Conservation (phyloP, 2,329 filamentous ascomycete genomes). For the Colletotrichum sp. region DNA sequence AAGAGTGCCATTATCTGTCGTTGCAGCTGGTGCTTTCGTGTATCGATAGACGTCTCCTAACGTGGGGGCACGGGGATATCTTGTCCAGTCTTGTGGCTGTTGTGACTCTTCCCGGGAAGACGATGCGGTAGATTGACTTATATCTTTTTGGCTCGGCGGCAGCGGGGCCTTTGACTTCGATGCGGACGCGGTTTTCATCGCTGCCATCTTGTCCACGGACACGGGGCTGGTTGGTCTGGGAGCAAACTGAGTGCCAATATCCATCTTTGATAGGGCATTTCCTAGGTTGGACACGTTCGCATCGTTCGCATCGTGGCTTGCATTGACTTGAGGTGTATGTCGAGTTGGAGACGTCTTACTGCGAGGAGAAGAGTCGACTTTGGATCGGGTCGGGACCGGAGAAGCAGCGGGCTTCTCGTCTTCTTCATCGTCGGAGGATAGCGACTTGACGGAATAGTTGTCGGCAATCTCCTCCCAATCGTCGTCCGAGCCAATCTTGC, state of each 20-base stretch:
- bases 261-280: accelerated
- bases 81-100: background rate
- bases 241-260: background rate
- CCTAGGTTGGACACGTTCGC: accelerated
- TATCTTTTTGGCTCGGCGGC: background rate
- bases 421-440: constrained; percentile 26
- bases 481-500: constrained; percentile 19
- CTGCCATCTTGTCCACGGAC: background rate
- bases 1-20: background rate
- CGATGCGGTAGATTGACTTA: background rate
- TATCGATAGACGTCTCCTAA: background rate
- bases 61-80: background rate
- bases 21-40: background rate
- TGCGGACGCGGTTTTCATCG: background rate
- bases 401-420: background rate
- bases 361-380: background rate
- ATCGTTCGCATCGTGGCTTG: background rate
- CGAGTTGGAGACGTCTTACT: background rate
- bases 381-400: background rate
- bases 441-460: constrained; percentile 28
- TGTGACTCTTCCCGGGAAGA: background rate
- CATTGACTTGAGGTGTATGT: background rate
- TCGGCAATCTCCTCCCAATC: constrained; percentile 32
- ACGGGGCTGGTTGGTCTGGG: background rate
- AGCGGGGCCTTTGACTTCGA: background rate